Evolutionary conservation across 495 filamentous ascomycete genomes (phyloP), one percentile per base, ranked within the genome.

Genomic region (Penicillium cataractarum): DNA sequence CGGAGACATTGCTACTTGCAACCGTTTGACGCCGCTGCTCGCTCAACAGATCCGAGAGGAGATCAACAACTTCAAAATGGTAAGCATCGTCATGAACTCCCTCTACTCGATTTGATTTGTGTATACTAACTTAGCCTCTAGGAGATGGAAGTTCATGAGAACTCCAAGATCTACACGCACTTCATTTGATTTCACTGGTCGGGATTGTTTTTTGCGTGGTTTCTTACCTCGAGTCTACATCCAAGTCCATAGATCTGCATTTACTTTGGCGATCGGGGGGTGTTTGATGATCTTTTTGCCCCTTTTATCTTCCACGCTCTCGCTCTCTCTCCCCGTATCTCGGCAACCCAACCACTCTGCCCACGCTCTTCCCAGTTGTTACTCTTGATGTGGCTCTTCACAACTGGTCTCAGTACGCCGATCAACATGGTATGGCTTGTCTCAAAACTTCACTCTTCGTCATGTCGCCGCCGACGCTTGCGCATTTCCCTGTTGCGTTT

Each of bases 141-240:
- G 96, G 95, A 99, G 79, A 99, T 99, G 95, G 95, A 98, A 82
- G 95, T 99, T 72, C 95, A 99, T 73, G 93, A 97, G 79, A 90
- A 89, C 74, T 98, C 96, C 58, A 98, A 98, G 78, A 90, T 97
- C 66, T 97, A 98, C 83, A 99, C 95, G 68, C 95, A 99, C 85
- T 99, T 98, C 85, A 97, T 99, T 81, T 99, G 68, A 80, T 65
- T 60, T 68, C 31, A 35, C 65, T 63, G 71, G 71, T 51, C 63
- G 56, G 63, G 53, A 69, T 72, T 74, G 44, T 55, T 63, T 55
- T 63, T 65, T 60, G 61, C 63, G 64, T 60, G 67, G 71, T 68
- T 61, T 61, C 37, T 40, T 48, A 46, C 29, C 48, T 51, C 42
- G 70, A 64, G 33, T 22, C 40, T 70, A 55, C 68, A 62, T 69